A percentile compares a stretch with the other conserved stretches of the same genome.
phyloP scores from a whole-genome alignment of 192 early-diverging fungal species.

The Linnemannia elongata region DNA sequence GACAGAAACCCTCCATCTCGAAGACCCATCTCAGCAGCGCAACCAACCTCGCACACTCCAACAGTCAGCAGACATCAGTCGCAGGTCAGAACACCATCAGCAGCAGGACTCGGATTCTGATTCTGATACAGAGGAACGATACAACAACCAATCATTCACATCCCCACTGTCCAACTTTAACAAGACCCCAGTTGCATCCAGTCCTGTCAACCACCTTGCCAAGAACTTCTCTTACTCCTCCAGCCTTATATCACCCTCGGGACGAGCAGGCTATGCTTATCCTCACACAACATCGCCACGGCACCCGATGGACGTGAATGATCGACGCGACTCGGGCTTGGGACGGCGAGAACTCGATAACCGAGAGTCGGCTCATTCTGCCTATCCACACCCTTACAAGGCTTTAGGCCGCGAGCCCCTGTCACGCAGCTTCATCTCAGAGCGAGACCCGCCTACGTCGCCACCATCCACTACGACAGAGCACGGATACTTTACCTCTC shows the following conservation, averaged over 20 bases:
- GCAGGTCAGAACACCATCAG: background rate
- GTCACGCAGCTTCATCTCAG: background rate
- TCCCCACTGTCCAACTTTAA: background rate
- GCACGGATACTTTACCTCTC: background rate
- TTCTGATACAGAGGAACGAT: background rate
- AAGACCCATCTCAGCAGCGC: constrained; percentile 12
- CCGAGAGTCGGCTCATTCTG: background rate
- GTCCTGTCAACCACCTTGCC: background rate
- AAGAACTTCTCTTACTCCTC: background rate
- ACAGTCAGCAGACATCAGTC: background rate
- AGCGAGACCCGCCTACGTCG: constrained; percentile 9
- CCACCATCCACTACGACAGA: background rate
- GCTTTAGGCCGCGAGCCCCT: constrained; percentile 9
- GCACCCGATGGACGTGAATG: background rate
- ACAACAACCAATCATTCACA: background rate
- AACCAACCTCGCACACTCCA: background rate
- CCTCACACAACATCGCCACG: constrained; percentile 3
- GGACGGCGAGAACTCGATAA: constrained; percentile 21
- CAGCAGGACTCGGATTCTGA: background rate
- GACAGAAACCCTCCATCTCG: constrained; percentile 25
- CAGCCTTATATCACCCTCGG: background rate
- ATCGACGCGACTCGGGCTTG: constrained; percentile 24
- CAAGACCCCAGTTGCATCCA: background rate
- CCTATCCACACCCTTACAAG: background rate
- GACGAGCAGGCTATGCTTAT: background rate